Base-by-base conservation (phyloP, 2,329 filamentous ascomycete genomes). In the Cladosporium sp. region DNA sequence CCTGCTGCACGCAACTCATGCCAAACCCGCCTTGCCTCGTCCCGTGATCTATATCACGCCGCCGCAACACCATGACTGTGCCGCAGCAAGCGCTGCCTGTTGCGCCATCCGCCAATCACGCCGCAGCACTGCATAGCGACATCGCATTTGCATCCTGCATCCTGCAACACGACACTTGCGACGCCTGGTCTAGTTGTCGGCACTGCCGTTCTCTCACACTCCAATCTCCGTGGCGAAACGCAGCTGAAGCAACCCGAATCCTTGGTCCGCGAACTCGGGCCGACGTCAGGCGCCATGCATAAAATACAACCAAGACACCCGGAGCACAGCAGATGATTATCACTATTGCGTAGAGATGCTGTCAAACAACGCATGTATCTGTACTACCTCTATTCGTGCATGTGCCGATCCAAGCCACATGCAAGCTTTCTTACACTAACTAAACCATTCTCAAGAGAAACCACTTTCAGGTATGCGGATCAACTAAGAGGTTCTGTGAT, bases 41-140 rank as follows among this genome's bases (percentile, higher is more conserved):
- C 47, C 47, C 17, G 47, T 50, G 25, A 50, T 36, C 30, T 11
- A 50, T 50, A 36, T 50, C 47, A 36, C 47, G 19, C 19, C 37
- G 47, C 28, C n/a, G 14, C n/a, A n/a, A n/a, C n/a, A 19, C 25
- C n/a, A 25, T n/a, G 19, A n/a, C 28, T 22, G 14, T 20, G 47
- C 47, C 17, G 47, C 47, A 50, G 30, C 19, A 51, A 37, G 49
- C 49, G 49, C 49, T 51, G 36, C n/a, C 19, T 28, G 49, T n/a
- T 15, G 7, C 49, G 28, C 47, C 22, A 12, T 17, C 19, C 22
- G 15, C 49, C 49, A 51, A 51, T 51, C 20, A 34, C 14, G 1
- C 49, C 20, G 36, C 49, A 25, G 30, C 36, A 51, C 19, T 25
- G 28, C 47, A 34, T 17, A 12, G 28, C 47, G 47, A 37, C 30